These are phyloP conservation scores for Graphilbum ipis-grandicollis DNA, from an alignment of 2,329 filamentous ascomycete species.

Conservation along the genomic window DNA sequence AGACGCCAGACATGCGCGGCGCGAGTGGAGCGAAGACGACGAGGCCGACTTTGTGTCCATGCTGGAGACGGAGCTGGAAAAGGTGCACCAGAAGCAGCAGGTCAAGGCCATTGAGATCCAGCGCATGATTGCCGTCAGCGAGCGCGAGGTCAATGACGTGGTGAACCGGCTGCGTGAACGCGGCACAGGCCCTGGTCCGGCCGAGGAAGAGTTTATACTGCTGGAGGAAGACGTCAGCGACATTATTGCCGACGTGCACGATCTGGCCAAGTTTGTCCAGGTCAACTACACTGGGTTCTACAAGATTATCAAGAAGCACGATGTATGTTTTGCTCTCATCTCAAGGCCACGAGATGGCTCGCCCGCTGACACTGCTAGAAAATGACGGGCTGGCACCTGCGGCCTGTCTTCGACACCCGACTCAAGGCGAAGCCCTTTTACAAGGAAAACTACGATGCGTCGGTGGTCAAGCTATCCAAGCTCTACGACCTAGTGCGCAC, in stretches of 20 bases:
- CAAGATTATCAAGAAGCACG: conserved; percentile 99
- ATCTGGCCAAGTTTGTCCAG: conserved; percentile 94
- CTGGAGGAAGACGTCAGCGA: conserved; percentile 92
- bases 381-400: conserved; percentile 83
- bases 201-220: conserved; percentile 84
- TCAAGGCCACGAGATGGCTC: too few relatives aligned
- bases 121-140: conserved; percentile 69
- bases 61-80: conserved; percentile 85
- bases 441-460: conserved; percentile 95
- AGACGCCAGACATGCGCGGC: background rate
- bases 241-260: conserved; percentile 95
- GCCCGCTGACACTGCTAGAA: conserved; percentile 58
- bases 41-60: conserved; percentile 75
- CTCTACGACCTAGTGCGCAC: conserved; percentile 92
- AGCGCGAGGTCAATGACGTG: conserved; percentile 80
- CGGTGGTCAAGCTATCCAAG: conserved; percentile 85
- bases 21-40: conserved; percentile 75
- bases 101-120: conserved; percentile 95
- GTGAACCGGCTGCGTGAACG: conserved; percentile 55
- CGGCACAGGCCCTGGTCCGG: conserved; percentile 40
- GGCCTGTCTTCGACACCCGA: conserved; percentile 86
- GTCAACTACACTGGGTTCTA: conserved; percentile 98
- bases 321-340: conserved; percentile 41
- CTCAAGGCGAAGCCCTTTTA: conserved; percentile 96
- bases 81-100: conserved; percentile 94